Conservation (phyloP, 1,284 basidiomycete species). For the Cryptococcus sp. region DNA sequence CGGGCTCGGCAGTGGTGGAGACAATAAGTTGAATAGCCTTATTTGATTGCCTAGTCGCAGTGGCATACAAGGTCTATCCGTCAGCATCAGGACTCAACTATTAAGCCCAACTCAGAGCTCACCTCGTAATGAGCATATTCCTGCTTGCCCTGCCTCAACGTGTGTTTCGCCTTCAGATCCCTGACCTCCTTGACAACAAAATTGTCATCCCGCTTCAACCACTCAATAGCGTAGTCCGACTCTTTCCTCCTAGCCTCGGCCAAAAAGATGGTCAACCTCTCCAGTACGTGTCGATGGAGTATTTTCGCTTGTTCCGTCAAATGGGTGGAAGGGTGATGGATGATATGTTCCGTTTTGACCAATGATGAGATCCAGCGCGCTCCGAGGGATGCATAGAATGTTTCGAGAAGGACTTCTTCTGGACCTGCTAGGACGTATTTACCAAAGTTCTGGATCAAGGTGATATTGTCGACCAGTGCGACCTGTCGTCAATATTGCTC, state of each 20-base stretch:
- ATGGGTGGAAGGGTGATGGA: constrained; percentile 4
- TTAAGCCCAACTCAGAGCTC: constrained; percentile 1
- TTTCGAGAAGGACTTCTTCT: constrained; percentile 54
- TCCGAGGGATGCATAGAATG: constrained; percentile 49
- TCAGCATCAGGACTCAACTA: constrained; percentile 17
- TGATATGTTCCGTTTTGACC: constrained; percentile 69
- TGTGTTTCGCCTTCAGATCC: constrained; percentile 36
- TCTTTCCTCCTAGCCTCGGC: constrained; percentile 76
- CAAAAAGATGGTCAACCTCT: constrained; percentile 85
- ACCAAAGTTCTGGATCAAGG: constrained; percentile 70
- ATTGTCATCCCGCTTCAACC: constrained; percentile 66
- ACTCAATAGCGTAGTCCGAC: constrained; percentile 62
- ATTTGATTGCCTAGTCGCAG: constrained; percentile 55
- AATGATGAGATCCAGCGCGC: constrained; percentile 66
- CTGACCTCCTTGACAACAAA: constrained; percentile 59
- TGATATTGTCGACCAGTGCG: constrained; percentile 74
- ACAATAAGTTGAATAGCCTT: constrained; percentile 68
- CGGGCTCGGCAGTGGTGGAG: constrained; percentile 67
- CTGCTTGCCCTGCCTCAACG: constrained; percentile 25
- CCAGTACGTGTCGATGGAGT: constrained; percentile 59
- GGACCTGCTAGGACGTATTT: constrained; percentile 79
- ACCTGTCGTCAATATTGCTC: constrained; percentile 52
- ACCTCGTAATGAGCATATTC: constrained; percentile 39
- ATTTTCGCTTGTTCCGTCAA: constrained; percentile 18
- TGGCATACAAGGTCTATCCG: constrained; percentile 60